phyloP scores from a whole-genome alignment of 768 basidiomycete species.

The Kwoniella shandongensis region DNA sequence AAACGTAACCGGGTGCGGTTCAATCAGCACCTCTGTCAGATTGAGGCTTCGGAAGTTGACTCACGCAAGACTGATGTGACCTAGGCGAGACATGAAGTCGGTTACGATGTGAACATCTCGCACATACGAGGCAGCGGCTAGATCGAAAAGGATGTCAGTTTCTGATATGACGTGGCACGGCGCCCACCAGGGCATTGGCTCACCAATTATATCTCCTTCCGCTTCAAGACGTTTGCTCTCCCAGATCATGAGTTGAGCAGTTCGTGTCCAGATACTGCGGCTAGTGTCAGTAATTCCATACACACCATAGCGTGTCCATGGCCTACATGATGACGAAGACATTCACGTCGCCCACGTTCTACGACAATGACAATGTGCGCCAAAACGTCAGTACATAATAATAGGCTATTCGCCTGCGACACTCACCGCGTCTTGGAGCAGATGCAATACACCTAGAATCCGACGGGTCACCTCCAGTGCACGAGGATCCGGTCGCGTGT shows the following conservation, averaged over 20 bases:
- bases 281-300: background rate
- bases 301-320: background rate
- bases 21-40: background rate
- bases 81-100: conserved; percentile 6
- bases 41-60: background rate
- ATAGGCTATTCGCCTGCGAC: background rate
- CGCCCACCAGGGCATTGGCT: too few relatives aligned
- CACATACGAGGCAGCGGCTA: conserved; percentile 13
- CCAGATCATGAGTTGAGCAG: conserved; percentile 14
- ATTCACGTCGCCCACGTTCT: conserved; percentile 24
- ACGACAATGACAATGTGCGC: background rate
- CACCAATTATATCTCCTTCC: conserved; percentile 10
- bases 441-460: conserved; percentile 19
- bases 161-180: too few relatives aligned
- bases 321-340: conserved; percentile 22
- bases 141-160: background rate
- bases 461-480: conserved; percentile 11
- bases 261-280: conserved; percentile 15
- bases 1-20: too few relatives aligned
- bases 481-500: conserved; percentile 2
- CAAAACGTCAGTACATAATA: background rate
- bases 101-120: conserved; percentile 12
- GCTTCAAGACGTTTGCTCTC: conserved; percentile 17
- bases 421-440: conserved; percentile 18
- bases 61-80: conserved; percentile 10